phyloP scores from a whole-genome alignment of 1,139 yeast genomes.

The Blastobotrys apis region DNA sequence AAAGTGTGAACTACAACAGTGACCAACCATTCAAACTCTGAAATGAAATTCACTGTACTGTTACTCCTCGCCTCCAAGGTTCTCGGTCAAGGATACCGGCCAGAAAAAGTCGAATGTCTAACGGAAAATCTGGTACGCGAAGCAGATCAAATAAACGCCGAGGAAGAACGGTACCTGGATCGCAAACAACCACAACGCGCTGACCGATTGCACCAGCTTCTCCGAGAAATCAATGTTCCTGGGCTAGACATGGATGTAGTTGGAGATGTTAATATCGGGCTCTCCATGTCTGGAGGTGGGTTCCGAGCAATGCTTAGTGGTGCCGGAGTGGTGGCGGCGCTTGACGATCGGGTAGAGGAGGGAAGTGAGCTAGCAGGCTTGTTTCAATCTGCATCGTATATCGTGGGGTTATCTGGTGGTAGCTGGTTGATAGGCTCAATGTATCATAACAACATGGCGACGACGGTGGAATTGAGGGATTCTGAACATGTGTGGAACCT shows the following conservation, averaged over 20 bases:
- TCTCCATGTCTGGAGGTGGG: constrained; percentile 82
- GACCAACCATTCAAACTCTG: too few relatives aligned
- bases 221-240: constrained; percentile 1
- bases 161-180: constrained; percentile 6
- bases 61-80: too few relatives aligned
- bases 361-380: constrained; percentile 36
- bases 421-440: constrained; percentile 86
- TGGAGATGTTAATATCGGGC: constrained; percentile 40
- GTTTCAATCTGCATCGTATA: constrained; percentile 79
- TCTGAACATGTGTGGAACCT: constrained; percentile 53
- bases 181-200: constrained; percentile 3
- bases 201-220: constrained; percentile 1
- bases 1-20: too few relatives aligned
- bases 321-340: constrained; percentile 72
- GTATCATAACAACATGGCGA: constrained; percentile 44
- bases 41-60: too few relatives aligned
- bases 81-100: too few relatives aligned
- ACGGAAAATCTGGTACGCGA: constrained; percentile 4
- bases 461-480: constrained; percentile 49
- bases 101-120: constrained; percentile 6
- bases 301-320: constrained; percentile 78
- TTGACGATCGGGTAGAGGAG: constrained; percentile 62
- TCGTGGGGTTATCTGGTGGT: constrained; percentile 86
- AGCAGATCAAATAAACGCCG: constrained; percentile 4
- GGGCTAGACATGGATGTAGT: constrained; percentile 2